These are phyloP conservation scores for Suillus lakei DNA, from an alignment of 768 basidiomycete species.

Conservation along the genomic window DNA sequence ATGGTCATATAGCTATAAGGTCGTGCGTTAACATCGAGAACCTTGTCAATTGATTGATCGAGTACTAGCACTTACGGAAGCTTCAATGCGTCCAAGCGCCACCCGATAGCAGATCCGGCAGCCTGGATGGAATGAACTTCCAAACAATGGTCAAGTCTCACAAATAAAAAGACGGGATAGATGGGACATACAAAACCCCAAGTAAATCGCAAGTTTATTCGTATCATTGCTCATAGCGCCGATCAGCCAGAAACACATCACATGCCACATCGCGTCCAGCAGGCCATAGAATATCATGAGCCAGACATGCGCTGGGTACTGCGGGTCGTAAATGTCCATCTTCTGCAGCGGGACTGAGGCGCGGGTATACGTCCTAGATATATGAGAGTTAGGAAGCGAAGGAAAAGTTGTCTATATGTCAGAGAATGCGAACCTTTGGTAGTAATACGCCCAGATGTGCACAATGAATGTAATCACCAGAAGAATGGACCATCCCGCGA, in stretches of 20 bases:
- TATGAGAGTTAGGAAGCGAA: neutral
- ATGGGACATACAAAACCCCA: conserved; percentile 69
- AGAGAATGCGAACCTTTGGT: conserved; percentile 58
- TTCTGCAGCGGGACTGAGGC: conserved; percentile 48
- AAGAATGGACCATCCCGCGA: conserved; percentile 65
- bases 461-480: conserved; percentile 65
- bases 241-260: conserved; percentile 77
- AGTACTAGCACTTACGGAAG: no score
- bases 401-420: neutral
- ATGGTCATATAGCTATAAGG: no score
- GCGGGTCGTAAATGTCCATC: conserved; percentile 54
- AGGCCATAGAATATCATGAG: conserved; percentile 74
- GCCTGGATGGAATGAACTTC: no score
- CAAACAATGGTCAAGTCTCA: no score
- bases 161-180: neutral
- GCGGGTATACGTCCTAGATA: conserved; percentile 58
- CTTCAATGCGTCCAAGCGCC: no score
- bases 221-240: conserved; percentile 85
- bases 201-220: conserved; percentile 73
- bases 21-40: no score
- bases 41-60: no score
- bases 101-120: no score
- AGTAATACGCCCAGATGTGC: conserved; percentile 77
- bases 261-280: conserved; percentile 84
- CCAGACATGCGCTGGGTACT: conserved; percentile 44